Base-by-base conservation (phyloP, 75 land plant species). In the Selaginella tamariscina region DNA sequence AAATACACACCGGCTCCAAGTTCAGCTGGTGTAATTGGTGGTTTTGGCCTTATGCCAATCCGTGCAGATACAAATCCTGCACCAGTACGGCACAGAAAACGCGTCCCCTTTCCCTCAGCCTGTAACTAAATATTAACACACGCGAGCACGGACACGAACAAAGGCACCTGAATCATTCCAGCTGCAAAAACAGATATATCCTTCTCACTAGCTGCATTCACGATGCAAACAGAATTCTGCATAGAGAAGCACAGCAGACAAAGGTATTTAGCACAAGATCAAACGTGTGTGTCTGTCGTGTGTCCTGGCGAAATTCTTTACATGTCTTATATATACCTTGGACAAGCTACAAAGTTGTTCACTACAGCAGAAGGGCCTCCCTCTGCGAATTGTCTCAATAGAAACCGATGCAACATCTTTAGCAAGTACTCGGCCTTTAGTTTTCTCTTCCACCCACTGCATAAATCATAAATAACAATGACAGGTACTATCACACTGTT, bases 391-490 rank as follows among this genome's bases (percentile, higher is more conserved):
- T 27, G 82, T 78, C 39, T 83, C 76, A 74, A 95, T 85, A 5
- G 96, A 83, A 28, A 95, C 79, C 1, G 99, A 83, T 21, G 89
- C 70, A 54, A 95, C 87, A 75, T 68, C 79, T 28, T 56, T 71
- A 21, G 85, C 79, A 56, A 73, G 67, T 24, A 85, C 65, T 31
- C 92, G 81, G 0, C 99, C 89, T 31, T 70, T 75, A 23, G 96
- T 95, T 82, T 95, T 95, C 75, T 95, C 99, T 64, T 95, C 99
- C 1, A 95, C 87, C 99, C 96, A 90, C 96, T 90, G 77, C 65
- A 70, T 39, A n/a, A n/a, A n/a, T n/a, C n/a, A n/a, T n/a, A n/a
- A n/a, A n/a, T n/a, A n/a, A n/a, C n/a, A n/a, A n/a, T n/a, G n/a
- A n/a, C n/a, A n/a, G n/a, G n/a, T n/a, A n/a, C n/a, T n/a, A n/a